Percentiles rank a stretch among this genome's conserved stretches.
These are phyloP conservation scores for Monosporascus ibericus DNA, from an alignment of 2,329 filamentous ascomycete genomes.

Conservation along the genomic window DNA sequence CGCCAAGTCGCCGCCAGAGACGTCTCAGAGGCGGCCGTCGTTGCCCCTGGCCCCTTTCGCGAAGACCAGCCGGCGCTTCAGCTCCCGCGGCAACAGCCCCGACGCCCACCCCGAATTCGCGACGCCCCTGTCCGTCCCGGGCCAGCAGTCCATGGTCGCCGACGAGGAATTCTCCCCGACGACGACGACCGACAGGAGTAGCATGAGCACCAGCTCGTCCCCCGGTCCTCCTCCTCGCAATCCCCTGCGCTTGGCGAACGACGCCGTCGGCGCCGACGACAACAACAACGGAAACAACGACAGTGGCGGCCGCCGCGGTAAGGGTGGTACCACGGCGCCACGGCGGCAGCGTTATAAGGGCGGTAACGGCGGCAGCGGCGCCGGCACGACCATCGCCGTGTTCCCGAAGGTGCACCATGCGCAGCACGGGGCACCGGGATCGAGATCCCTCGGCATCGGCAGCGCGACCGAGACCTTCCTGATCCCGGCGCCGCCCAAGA, in stretches of 20 bases:
- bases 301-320: background rate
- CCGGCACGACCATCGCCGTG: constrained; percentile 19
- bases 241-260: too few species aligned
- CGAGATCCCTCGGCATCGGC: background rate
- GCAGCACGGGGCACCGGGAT: constrained; percentile 5
- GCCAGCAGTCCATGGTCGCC: background rate
- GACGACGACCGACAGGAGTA: constrained; percentile 1
- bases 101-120: background rate
- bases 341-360: background rate
- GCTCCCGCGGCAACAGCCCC: too few species aligned
- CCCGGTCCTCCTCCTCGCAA: background rate
- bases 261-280: constrained; percentile 12
- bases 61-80: too few species aligned
- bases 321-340: background rate
- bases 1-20: too few species aligned
- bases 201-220: constrained; percentile 6
- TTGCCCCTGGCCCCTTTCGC: too few species aligned
- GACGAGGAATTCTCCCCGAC: background rate
- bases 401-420: constrained; percentile 20
- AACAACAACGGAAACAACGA: background rate
- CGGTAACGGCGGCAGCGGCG: constrained; percentile 6
- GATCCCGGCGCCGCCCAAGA: too few species aligned
- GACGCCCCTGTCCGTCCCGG: background rate
- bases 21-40: too few species aligned
- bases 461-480: too few species aligned